Conservation (phyloP, 257 asterid genomes). For the Nicotiana obtusifolia region DNA sequence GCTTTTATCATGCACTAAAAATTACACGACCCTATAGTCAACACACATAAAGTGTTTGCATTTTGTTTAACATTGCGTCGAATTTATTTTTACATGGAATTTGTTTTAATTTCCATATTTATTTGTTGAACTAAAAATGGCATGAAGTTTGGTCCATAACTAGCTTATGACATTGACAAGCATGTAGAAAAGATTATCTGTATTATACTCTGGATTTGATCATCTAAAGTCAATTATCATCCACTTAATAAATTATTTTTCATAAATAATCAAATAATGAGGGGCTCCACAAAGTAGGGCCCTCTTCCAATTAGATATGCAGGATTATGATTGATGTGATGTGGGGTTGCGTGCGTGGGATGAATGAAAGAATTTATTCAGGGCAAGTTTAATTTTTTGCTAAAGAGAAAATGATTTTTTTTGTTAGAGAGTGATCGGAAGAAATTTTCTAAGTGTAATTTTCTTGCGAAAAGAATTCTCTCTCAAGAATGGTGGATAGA, state of each 20-base stretch:
- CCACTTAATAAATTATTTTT: not conserved
- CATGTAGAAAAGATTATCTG: not conserved
- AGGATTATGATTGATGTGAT: conserved; percentile 1
- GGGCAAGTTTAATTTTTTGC: too few species aligned
- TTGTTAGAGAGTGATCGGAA: too few species aligned
- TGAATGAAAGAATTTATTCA: not conserved
- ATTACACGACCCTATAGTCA: too few species aligned
- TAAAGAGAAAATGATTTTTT: too few species aligned
- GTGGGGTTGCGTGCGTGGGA: not conserved
- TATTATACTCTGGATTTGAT: not conserved
- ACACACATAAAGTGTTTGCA: too few species aligned
- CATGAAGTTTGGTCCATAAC: not conserved
- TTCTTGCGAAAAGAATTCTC: not conserved
- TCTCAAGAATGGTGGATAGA: not conserved
- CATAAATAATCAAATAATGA: not conserved
- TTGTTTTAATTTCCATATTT: too few species aligned
- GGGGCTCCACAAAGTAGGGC: too few species aligned
- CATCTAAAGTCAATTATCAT: not conserved
- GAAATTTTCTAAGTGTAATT: not conserved
- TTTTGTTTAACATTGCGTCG: too few species aligned
- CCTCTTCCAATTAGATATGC: not conserved
- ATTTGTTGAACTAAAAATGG: too few species aligned
- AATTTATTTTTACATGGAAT: too few species aligned
- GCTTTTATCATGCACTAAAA: too few species aligned
- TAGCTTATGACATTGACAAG: too few species aligned